Evolutionary conservation across 2,329 filamentous ascomycete species (phyloP).

Genomic region (Aotearoamyces nothofagi): DNA sequence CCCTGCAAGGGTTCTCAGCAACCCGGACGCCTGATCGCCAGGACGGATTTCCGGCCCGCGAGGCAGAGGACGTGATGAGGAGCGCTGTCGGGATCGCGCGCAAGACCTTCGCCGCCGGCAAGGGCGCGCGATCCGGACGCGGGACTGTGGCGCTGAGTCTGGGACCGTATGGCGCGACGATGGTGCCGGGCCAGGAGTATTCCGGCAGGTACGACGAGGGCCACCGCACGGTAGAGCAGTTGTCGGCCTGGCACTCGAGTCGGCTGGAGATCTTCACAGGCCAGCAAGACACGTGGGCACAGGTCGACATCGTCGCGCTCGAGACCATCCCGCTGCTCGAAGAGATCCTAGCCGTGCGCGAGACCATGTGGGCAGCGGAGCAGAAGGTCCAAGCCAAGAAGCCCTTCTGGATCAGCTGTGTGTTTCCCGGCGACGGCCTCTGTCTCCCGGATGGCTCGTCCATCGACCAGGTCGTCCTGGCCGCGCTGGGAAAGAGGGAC

Average conservation of each 20-base stretch:
- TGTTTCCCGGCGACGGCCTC: slow-evolving; percentile 40
- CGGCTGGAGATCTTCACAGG: slow-evolving; percentile 34
- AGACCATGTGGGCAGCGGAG: too few relatives aligned
- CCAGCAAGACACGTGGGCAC: slow-evolving; percentile 8
- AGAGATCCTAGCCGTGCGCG: slow-evolving; percentile 42
- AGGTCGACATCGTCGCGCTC: slow-evolving; percentile 40
- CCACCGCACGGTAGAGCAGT: slow-evolving; percentile 26
- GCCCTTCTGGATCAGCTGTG: slow-evolving; percentile 44
- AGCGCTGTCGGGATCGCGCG: slow-evolving; percentile 23
- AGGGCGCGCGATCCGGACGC: slow-evolving; percentile 7
- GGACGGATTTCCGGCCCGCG: slow-evolving; percentile 2
- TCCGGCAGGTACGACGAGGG: slow-evolving; percentile 39
- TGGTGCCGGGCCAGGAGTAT: slow-evolving; percentile 52
- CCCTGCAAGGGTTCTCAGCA: slow-evolving; percentile 40
- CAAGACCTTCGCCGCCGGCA: slow-evolving; percentile 13
- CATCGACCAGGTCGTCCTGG: slow-evolving; percentile 25
- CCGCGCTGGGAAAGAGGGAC: slow-evolving; percentile 17
- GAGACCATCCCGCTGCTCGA: slow-evolving; percentile 51
- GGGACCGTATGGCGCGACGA: slow-evolving; percentile 52
- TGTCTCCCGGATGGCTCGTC: slow-evolving; percentile 39
- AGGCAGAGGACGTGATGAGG: slow-evolving; percentile 28
- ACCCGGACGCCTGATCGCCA: slow-evolving; percentile 17
- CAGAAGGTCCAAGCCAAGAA: slow-evolving; percentile 3
- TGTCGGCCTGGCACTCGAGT: slow-evolving; percentile 41
- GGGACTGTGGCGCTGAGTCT: slow-evolving; percentile 39